Evolutionary conservation across 164 flowering plant genomes (phyloP).

Genomic region (Macadamia tetraphylla): DNA sequence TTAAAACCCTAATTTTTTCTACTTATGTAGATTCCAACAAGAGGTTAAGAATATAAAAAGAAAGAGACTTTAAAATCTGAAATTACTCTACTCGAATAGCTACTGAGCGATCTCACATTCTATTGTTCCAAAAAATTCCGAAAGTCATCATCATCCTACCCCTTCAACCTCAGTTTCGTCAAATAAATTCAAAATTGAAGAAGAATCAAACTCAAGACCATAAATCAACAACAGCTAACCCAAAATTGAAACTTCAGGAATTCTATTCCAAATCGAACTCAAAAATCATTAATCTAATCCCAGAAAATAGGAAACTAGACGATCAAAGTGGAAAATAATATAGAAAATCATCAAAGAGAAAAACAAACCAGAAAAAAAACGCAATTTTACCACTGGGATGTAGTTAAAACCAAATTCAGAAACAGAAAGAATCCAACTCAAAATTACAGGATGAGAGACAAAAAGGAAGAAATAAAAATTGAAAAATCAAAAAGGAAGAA

Average conservation of each 20-base stretch:
- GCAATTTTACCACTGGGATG: background rate
- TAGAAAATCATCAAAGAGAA: background rate
- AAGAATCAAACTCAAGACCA: background rate
- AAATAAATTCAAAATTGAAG: background rate
- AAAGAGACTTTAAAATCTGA: background rate
- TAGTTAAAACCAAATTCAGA: background rate
- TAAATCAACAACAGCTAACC: background rate
- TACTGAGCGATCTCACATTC: background rate
- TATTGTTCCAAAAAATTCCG: background rate
- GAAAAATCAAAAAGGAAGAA: background rate
- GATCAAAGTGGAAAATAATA: background rate
- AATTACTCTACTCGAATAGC: conserved; percentile 3
- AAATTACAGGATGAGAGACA: background rate
- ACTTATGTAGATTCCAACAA: background rate
- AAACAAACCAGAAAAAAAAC: background rate
- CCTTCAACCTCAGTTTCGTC: background rate
- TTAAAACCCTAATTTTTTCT: conserved; percentile 8
- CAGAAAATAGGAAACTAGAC: background rate
- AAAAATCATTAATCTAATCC: background rate
- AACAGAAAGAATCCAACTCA: background rate
- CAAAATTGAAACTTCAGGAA: background rate
- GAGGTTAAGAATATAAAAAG: background rate
- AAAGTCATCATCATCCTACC: background rate
- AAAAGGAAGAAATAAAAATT: background rate
- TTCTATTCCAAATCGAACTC: background rate